Evolutionary conservation across 768 basidiomycete genomes (phyloP).

Genomic region (Mycena sanguinolenta): DNA sequence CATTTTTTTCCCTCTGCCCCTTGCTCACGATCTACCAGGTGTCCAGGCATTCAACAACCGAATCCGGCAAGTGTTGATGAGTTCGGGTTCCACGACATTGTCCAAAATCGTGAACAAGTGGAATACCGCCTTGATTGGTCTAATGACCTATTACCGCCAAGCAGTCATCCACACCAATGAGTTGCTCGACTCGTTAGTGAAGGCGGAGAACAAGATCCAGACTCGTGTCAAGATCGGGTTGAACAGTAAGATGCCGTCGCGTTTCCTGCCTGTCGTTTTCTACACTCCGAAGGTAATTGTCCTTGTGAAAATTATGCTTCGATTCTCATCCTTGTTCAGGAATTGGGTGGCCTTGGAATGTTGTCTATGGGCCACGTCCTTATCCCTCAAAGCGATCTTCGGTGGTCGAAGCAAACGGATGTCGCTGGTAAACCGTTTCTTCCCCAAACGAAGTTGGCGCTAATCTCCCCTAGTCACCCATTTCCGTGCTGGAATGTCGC

Average conservation of each 20-base stretch:
- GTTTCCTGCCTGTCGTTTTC: slow-evolving; percentile 97
- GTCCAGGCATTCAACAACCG: slow-evolving; percentile 98
- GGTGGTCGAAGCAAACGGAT: slow-evolving; percentile 99
- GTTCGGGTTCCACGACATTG: slow-evolving; percentile 98
- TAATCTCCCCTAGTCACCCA: slow-evolving; percentile 77
- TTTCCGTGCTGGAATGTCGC: slow-evolving; percentile 99
- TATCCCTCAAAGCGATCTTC: slow-evolving; percentile 96
- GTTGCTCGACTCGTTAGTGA: slow-evolving; percentile 94
- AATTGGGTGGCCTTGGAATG: slow-evolving; percentile 98
- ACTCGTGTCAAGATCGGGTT: slow-evolving; percentile 99
- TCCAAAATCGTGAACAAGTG: slow-evolving; percentile 99
- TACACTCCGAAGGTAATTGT: slow-evolving; percentile 87
- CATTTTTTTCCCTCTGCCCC: not conserved
- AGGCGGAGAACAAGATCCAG: slow-evolving; percentile 99
- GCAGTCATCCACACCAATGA: slow-evolving; percentile 98
- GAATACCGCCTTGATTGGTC: slow-evolving; percentile 96
- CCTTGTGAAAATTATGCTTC: not conserved
- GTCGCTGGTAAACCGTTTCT: slow-evolving; percentile 72
- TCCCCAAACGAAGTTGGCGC: not conserved
- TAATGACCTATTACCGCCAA: slow-evolving; percentile 98
- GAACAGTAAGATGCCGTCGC: slow-evolving; percentile 99
- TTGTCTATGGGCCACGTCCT: slow-evolving; percentile 99
- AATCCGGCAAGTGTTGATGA: slow-evolving; percentile 97
- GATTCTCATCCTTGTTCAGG: slow-evolving; percentile 54
- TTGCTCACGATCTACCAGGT: slow-evolving; percentile 55